Percentiles rank a stretch among this genome's conserved stretches.
These are phyloP conservation scores for Lactifluus subvellereus DNA, from an alignment of 768 basidiomycete genomes.

Conservation along the genomic window DNA sequence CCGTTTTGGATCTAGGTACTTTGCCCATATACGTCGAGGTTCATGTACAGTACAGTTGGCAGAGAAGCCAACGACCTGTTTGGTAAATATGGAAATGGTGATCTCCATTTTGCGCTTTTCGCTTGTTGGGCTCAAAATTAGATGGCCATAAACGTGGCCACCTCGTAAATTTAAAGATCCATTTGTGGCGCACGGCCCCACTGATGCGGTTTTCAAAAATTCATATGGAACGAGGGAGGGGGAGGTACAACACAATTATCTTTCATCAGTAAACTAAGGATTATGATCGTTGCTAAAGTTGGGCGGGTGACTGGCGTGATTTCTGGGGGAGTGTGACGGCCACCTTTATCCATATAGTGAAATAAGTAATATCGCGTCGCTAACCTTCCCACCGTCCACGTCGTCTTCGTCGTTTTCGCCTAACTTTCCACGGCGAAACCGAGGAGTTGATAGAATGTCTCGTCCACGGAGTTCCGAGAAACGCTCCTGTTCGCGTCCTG, in stretches of 20 bases:
- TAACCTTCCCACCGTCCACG: too few species aligned
- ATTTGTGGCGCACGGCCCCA: slow-evolving; percentile 4
- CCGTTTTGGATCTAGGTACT: neutral
- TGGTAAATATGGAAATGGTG: slow-evolving; percentile 1
- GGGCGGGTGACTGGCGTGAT: too few species aligned
- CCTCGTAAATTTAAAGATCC: neutral
- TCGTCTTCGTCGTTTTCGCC: too few species aligned
- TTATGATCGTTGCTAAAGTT: too few species aligned
- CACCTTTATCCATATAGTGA: too few species aligned
- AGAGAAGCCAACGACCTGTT: neutral
- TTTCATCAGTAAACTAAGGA: neutral
- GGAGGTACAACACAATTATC: neutral
- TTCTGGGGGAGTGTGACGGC: too few species aligned
- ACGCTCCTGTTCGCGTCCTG: neutral
- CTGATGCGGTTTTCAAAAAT: neutral
- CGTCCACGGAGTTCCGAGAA: neutral
- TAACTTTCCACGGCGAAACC: neutral
- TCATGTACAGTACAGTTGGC: neutral
- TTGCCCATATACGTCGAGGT: neutral
- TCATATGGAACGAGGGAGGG: neutral
- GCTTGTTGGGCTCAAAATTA: neutral
- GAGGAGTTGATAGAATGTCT: neutral
- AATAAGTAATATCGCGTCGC: too few species aligned
- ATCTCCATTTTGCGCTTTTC: neutral
- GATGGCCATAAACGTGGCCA: neutral